A percentile compares a stretch with the other conserved stretches of the same genome.
Evolutionary conservation across 352 stramenopile species (phyloP).

Genomic region (Blastocystis sp.): DNA sequence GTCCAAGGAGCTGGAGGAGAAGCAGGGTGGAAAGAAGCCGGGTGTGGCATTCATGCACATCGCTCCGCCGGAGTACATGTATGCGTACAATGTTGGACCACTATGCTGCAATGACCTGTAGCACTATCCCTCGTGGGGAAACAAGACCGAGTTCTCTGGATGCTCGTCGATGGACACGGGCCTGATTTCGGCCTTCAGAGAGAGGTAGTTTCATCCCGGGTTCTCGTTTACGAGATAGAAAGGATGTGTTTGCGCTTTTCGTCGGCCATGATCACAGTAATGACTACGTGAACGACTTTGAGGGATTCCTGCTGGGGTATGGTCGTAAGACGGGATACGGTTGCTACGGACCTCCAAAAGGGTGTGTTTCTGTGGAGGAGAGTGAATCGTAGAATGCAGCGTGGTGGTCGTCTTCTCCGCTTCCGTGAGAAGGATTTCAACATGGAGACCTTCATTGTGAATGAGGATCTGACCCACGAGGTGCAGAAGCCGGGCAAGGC

Average conservation of each 20-base stretch:
- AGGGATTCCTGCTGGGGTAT: slow-evolving; percentile 60
- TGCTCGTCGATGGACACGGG: slow-evolving; percentile 66
- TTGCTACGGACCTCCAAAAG: slow-evolving; percentile 62
- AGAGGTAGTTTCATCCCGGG: slow-evolving; percentile 16
- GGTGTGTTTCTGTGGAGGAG: not conserved
- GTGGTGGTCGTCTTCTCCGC: slow-evolving; percentile 18
- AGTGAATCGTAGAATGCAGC: slow-evolving; percentile 56
- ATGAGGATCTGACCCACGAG: slow-evolving; percentile 50
- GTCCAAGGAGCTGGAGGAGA: slow-evolving; percentile 40
- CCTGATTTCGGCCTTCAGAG: slow-evolving; percentile 54
- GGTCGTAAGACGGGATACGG: slow-evolving; percentile 66
- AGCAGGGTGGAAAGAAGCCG: slow-evolving; percentile 49
- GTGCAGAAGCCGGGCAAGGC: slow-evolving; percentile 4
- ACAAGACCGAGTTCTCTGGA: slow-evolving; percentile 42
- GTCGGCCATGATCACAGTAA: slow-evolving; percentile 62
- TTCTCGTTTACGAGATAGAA: slow-evolving; percentile 31
- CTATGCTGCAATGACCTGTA: not conserved
- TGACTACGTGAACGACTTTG: slow-evolving; percentile 65
- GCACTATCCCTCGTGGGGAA: slow-evolving; percentile 38
- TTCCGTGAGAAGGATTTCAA: slow-evolving; percentile 52
- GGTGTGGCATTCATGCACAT: slow-evolving; percentile 68
- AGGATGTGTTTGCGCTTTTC: slow-evolving; percentile 52
- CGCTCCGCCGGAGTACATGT: slow-evolving; percentile 55
- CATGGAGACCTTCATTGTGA: slow-evolving; percentile 27
- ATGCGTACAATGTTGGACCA: slow-evolving; percentile 47